These are phyloP conservation scores for Populus hybrid DNA, from an alignment of 441 rosid genomes.

Conservation along the genomic window DNA sequence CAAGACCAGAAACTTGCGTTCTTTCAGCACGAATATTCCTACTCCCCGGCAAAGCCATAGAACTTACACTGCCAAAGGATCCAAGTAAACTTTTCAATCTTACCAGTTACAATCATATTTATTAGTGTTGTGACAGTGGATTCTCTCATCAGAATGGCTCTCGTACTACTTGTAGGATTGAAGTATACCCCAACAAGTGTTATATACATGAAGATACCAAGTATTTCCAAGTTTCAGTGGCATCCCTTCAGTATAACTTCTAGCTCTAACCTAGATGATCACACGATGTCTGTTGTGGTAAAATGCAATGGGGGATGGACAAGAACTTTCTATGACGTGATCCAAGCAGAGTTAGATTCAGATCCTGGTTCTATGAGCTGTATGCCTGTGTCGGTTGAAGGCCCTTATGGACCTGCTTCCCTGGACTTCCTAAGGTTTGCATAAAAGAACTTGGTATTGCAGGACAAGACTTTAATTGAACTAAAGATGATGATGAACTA, in stretches of 20 bases:
- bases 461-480: not conserved
- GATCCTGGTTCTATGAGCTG: constrained; percentile 29
- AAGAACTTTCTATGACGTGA: constrained; percentile 43
- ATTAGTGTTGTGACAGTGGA: not conserved
- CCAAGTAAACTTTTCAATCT: constrained; percentile 39
- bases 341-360: constrained; percentile 39
- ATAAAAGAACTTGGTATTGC: not conserved
- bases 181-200: constrained; percentile 62
- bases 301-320: constrained; percentile 75
- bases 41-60: constrained; percentile 59
- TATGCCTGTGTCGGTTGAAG: constrained; percentile 56
- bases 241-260: constrained; percentile 79
- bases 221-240: constrained; percentile 66
- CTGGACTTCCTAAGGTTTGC: constrained; percentile 59
- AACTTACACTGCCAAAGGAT: constrained; percentile 68
- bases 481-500: not conserved
- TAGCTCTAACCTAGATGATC: constrained; percentile 49
- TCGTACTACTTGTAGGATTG: constrained; percentile 46
- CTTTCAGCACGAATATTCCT: constrained; percentile 58
- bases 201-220: constrained; percentile 62
- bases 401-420: constrained; percentile 83
- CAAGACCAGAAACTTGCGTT: constrained; percentile 50
- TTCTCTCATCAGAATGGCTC: not conserved
- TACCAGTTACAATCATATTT: not conserved
- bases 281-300: constrained; percentile 49